Base-by-base conservation (phyloP, 345 rosid species). In the Aquilaria yunnanensis region DNA sequence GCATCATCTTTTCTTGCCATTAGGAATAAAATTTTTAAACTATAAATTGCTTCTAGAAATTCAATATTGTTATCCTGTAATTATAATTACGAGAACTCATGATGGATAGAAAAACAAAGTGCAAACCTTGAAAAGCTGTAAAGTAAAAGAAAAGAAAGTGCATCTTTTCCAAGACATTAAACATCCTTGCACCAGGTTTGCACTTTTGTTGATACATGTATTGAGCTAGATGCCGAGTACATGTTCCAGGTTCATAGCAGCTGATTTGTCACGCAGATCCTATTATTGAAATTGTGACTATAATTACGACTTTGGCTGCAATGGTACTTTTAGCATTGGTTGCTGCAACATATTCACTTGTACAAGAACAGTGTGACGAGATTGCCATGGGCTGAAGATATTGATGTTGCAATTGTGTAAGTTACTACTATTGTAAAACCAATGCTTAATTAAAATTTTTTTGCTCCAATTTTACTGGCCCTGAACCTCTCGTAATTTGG, bases 41-140 rank as follows among this genome's bases (percentile, higher is more conserved):
- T 37, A 87, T 90, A 74, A 80, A 84, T 65, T 81, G 84, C 64
- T 90, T 76, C 90, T 86, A 87, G 60, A 82, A 23, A 87, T 31
- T 87, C 90, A 67, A 87, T 87, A 61, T 77, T 87, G 75, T 87
- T 87, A 71, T 84, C 94, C 94, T 87, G 66, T 61, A 84, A 37
- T 57, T 11, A 60, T 37, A 7, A 60, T 30, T 47, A 45, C 29
- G 63, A 62, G 11, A 32, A 16, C 48, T 46, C 9, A 49, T 29
- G 54, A 16, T 30, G 6, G 37, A 16, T 23, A 23, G 46, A 41
- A 31, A 14, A 11, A 46, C 2, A 2, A 53, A 10, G 45, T 49
- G 30, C 41, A 14, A 23, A 23, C 23, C 23, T 23, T 23, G 23
- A 1, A 23, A 23, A 23, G 23, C 23, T 23, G 23, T 23, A 23